Evolutionary conservation across 2,329 filamentous ascomycete species (phyloP), one percentile per base, ranked within the genome.

Genomic region (Trichoderma sp.): DNA sequence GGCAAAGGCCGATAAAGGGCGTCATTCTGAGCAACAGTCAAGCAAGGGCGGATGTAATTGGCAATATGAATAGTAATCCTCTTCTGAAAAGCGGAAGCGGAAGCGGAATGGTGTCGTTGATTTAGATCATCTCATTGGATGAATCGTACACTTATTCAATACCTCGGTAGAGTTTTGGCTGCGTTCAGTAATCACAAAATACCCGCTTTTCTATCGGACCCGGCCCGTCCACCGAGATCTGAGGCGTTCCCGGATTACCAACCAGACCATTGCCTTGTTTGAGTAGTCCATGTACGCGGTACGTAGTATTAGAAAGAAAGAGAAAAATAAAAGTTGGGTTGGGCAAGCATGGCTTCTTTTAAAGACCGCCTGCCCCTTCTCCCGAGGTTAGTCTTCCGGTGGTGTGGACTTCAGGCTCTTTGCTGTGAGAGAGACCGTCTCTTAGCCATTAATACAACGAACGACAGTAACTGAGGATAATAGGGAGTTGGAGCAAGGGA

Each of bases 161-260:
- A 34, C 67, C 67, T 69, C 67, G 67, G 67, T 9, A 69, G 20
- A 12, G 3, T 13, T 53, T 17, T 17, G 9, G 23, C 43, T 23
- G 12, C n/a, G 67, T 36, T 69, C 57, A 69, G 55, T 69, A 69
- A 69, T 69, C 67, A 8, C 0, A 15, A 62, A 62, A 62, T 36
- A 9, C n/a, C 57, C 67, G 3, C 57, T 62, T 50, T 17, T 62
- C 39, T 69, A 32, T 53, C 67, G 67, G 67, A 69, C 39, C 67
- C 57, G 57, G 67, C 39, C 32, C 63, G 57, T 47, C 15, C 20
- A 34, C 67, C 39, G 55, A 30, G 67, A 53, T 69, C 53, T 50
- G 43, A 47, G 26, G 55, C 55, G 28, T 30, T 68, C 28, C 67
- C 57, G 20, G 47, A 55, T 67, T 67, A 67, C 47, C 30, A 67